phyloP scores from a whole-genome alignment of 176 grass and related monocot species.

The Otatea glauca region DNA sequence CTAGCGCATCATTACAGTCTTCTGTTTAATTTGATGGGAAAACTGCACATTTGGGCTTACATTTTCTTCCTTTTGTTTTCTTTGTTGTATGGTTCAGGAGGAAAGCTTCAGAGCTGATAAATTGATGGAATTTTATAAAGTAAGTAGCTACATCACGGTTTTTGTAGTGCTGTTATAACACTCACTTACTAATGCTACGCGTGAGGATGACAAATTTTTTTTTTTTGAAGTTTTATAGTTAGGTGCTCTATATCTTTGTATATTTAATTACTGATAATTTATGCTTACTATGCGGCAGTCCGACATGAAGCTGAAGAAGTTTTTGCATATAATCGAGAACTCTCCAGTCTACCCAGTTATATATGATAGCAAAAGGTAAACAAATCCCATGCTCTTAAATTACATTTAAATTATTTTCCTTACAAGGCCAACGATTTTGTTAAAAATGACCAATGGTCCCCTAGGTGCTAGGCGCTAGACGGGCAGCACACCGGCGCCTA shows the following conservation, averaged over 20 bases:
- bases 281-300: constrained; percentile 57
- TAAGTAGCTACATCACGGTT: constrained; percentile 44
- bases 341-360: constrained; percentile 93
- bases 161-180: neutral
- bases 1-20: constrained; percentile 16
- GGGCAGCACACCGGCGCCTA: too few relatives aligned
- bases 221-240: constrained; percentile 28
- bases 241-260: constrained; percentile 17
- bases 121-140: constrained; percentile 84
- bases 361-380: constrained; percentile 92
- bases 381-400: neutral
- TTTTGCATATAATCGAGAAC: constrained; percentile 94
- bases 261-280: constrained; percentile 30
- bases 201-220: neutral
- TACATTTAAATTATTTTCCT: neutral
- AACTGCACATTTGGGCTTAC: neutral
- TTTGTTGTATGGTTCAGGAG: constrained; percentile 58
- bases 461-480: too few relatives aligned
- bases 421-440: neutral
- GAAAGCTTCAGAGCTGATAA: constrained; percentile 81
- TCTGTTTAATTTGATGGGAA: constrained; percentile 32
- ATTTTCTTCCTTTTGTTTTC: constrained; percentile 33
- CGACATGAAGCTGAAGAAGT: constrained; percentile 96
- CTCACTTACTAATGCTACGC: neutral
- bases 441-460: neutral